Evolutionary conservation across 495 filamentous ascomycete genomes (phyloP).

Genomic region (Friedmanniomyces endolithicus): DNA sequence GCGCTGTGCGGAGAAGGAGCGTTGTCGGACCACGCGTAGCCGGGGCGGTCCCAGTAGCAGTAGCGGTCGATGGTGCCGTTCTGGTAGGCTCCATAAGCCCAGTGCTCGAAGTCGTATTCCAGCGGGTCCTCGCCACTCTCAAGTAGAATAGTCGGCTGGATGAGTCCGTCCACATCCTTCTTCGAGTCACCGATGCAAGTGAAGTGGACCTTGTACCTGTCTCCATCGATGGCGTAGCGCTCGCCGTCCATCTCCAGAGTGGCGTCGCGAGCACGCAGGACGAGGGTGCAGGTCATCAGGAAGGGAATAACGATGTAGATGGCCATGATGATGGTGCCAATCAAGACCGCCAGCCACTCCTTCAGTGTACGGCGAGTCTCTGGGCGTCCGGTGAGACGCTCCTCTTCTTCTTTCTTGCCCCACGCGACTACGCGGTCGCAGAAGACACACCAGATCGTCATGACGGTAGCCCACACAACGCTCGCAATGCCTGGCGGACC

Average conservation of each 20-base stretch:
- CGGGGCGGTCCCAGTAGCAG: constrained; percentile 93
- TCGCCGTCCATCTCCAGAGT: constrained; percentile 57
- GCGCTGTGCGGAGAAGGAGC: constrained; percentile 86
- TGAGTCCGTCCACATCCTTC: constrained; percentile 46
- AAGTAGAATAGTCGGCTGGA: constrained; percentile 58
- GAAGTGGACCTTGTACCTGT: constrained; percentile 75
- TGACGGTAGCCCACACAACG: constrained; percentile 60
- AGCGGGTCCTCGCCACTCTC: constrained; percentile 70
- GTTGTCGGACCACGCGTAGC: constrained; percentile 80
- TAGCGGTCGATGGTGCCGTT: constrained; percentile 73
- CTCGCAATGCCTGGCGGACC: constrained; percentile 79
- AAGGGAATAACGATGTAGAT: constrained; percentile 52
- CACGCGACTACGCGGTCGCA: constrained; percentile 66
- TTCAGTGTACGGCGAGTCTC: constrained; percentile 69
- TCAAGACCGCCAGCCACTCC: constrained; percentile 75
- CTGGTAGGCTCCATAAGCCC: constrained; percentile 50
- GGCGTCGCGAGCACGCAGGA: constrained; percentile 63
- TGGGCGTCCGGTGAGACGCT: constrained; percentile 76
- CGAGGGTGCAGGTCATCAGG: constrained; percentile 65
- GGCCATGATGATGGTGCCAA: constrained; percentile 56
- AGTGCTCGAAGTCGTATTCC: constrained; percentile 62
- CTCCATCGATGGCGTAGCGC: constrained; percentile 62
- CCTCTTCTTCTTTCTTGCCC: constrained; percentile 86
- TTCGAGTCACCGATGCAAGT: constrained; percentile 61
- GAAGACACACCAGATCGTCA: constrained; percentile 49